phyloP scores from a whole-genome alignment of 2,329 filamentous ascomycete species.

The Seiridium cupressi region DNA sequence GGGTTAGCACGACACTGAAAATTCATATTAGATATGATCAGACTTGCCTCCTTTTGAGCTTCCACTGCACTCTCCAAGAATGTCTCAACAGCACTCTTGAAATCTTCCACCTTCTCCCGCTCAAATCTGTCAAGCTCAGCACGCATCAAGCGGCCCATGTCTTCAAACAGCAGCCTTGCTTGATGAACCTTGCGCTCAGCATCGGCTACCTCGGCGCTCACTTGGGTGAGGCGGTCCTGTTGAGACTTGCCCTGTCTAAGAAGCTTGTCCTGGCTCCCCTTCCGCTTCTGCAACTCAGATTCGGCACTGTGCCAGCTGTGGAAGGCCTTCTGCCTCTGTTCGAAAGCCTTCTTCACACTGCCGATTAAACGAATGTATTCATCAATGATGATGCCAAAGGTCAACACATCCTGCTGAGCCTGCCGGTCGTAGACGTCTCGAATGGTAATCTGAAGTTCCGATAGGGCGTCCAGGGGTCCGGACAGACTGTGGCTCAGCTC shows the following conservation, averaged over 20 bases:
- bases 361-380: constrained; percentile 97
- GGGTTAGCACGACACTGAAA: constrained; percentile 14
- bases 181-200: constrained; percentile 92
- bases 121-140: constrained; percentile 91
- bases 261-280: constrained; percentile 88
- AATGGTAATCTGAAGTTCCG: constrained; percentile 90
- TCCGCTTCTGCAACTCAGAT: constrained; percentile 85
- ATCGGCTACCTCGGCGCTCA: constrained; percentile 90
- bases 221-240: constrained; percentile 90
- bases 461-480: constrained; percentile 84
- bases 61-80: constrained; percentile 96
- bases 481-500: constrained; percentile 89
- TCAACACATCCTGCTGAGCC: constrained; percentile 94
- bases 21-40: neutral
- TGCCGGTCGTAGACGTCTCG: constrained; percentile 94
- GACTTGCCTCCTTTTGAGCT: constrained; percentile 91
- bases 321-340: constrained; percentile 91
- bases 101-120: constrained; percentile 96
- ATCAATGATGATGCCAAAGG: constrained; percentile 94
- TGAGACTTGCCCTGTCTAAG: constrained; percentile 91
- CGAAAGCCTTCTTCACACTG: constrained; percentile 90
- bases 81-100: constrained; percentile 96
- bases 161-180: constrained; percentile 85
- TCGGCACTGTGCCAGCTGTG: constrained; percentile 93
- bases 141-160: constrained; percentile 94